Evolutionary conservation across 306 rosid genomes (phyloP), one percentile per base, ranked within the genome.

Genomic region (Rosa lucieae): DNA sequence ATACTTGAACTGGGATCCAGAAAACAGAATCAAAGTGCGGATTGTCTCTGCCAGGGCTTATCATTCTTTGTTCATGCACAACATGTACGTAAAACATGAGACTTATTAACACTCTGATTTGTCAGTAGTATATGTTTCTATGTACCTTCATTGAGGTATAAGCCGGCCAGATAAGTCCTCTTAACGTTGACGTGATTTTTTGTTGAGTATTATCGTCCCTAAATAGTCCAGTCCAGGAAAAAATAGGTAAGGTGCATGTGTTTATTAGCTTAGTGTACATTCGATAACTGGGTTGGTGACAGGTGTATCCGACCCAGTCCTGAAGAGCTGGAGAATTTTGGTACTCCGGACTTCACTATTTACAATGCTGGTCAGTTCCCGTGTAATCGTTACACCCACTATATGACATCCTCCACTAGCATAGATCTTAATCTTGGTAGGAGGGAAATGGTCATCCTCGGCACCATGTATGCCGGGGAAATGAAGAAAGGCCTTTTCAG

Each of bases 401-500:
- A 88, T 90, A 94, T 94, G 98, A 92, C 98, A 73, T 94, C 98
- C 81, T 94, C 98, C 10, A 94, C 98, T 58, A 92, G 97, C 88
- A 69, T 94, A 77, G 98, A 94, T 80, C 82, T 94, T 69, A 94
- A 90, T 83, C 90, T 94, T 78, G 88, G 84, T 67, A 85, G 98
- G 85, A 87, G 83, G 82, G 98, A 94, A 84, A 94, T 94, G 98
- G 96, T 94, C 81, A 94, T 94, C 88, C 96, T 94, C 81, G 97
- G 98, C 84, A 94, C 98, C 3, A 97, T 92, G 55, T 94, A 94
- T 42, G 97, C 98, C 51, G 98, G 98, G 82, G 98, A 94, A 82
- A 92, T 92, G 98, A 94, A 94, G 92, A 94, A 94, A 52, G 98
- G 98, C 17, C 88, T 94, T 75, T 94, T 94, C 86, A 73, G 97